Evolutionary conservation across 2,329 filamentous ascomycete genomes (phyloP).

Genomic region (Talaromyces sp.): DNA sequence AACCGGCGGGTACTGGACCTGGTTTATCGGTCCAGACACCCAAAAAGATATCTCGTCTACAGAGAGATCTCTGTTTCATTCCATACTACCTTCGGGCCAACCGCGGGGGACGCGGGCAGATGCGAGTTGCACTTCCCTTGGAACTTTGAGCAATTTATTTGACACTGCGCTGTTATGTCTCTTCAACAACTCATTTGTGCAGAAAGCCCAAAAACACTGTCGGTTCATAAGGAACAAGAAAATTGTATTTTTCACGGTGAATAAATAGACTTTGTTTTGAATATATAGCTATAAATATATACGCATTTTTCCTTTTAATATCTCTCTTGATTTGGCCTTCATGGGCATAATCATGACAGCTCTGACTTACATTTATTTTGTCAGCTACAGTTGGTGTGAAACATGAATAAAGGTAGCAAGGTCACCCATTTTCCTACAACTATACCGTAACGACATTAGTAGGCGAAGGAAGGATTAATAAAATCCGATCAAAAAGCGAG

Average conservation of each 20-base stretch:
- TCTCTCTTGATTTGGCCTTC: background rate
- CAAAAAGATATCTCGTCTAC: slow-evolving; percentile 1
- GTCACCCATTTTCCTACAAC: background rate
- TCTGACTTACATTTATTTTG: background rate
- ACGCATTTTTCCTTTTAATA: background rate
- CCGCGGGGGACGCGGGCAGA: slow-evolving; percentile 50
- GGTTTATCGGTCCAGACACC: slow-evolving; percentile 13
- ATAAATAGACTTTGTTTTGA: background rate
- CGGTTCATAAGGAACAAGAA: background rate
- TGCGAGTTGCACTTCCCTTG: slow-evolving; percentile 38
- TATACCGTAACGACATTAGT: background rate
- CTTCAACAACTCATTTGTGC: background rate
- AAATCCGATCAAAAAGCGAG: no score
- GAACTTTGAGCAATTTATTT: background rate
- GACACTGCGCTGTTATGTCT: background rate
- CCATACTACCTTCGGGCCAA: slow-evolving; percentile 57
- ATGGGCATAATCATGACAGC: background rate
- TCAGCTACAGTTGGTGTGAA: background rate
- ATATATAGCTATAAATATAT: background rate
- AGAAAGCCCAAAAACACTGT: background rate
- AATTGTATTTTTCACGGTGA: background rate
- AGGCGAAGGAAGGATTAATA: no score
- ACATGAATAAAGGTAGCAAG: background rate
- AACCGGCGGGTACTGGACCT: slow-evolving; percentile 17
- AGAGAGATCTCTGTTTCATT: slow-evolving; percentile 43